phyloP scores from a whole-genome alignment of 2,329 filamentous ascomycete genomes.

The Beauveria pseudobassiana region DNA sequence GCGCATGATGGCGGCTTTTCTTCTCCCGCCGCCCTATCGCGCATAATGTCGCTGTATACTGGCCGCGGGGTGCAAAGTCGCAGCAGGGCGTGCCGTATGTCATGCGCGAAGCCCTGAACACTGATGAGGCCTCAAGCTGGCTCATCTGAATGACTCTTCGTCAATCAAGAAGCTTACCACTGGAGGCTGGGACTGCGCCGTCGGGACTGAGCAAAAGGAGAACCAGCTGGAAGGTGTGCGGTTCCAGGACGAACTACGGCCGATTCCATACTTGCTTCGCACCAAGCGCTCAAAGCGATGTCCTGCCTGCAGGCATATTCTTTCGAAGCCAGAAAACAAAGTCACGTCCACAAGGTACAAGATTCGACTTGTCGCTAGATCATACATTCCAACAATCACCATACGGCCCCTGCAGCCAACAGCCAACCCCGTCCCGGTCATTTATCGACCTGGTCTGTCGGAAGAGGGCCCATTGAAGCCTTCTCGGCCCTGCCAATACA shows the following conservation, averaged over 20 bases:
- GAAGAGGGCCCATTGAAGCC: slow-evolving; percentile 40
- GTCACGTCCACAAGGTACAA: slow-evolving; percentile 83
- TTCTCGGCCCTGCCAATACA: slow-evolving; percentile 62
- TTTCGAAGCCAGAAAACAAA: slow-evolving; percentile 89
- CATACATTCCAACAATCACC: slow-evolving; percentile 77
- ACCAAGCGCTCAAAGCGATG: slow-evolving; percentile 94
- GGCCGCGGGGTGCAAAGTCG: slow-evolving; percentile 55
- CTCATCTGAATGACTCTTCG: slow-evolving; percentile 52
- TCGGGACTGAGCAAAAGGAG: slow-evolving; percentile 40
- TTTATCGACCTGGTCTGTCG: slow-evolving; percentile 23
- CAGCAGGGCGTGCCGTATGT: slow-evolving; percentile 58
- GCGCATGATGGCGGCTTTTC: slow-evolving; percentile 45
- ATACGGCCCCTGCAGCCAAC: slow-evolving; percentile 54
- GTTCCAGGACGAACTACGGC: slow-evolving; percentile 69
- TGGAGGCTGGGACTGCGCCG: slow-evolving; percentile 57
- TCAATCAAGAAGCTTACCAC: slow-evolving; percentile 52
- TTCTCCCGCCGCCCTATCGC: slow-evolving; percentile 73
- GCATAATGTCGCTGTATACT: slow-evolving; percentile 89
- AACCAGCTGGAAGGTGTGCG: slow-evolving; percentile 47
- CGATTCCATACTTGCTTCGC: slow-evolving; percentile 72
- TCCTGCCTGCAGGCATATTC: slow-evolving; percentile 85
- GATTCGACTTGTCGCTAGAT: slow-evolving; percentile 81
- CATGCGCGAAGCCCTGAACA: slow-evolving; percentile 72
- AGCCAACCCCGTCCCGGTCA: slow-evolving; percentile 26
- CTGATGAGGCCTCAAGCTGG: slow-evolving; percentile 61